Conservation (phyloP, 2,329 filamentous ascomycete genomes). For the Alternaria sp. region DNA sequence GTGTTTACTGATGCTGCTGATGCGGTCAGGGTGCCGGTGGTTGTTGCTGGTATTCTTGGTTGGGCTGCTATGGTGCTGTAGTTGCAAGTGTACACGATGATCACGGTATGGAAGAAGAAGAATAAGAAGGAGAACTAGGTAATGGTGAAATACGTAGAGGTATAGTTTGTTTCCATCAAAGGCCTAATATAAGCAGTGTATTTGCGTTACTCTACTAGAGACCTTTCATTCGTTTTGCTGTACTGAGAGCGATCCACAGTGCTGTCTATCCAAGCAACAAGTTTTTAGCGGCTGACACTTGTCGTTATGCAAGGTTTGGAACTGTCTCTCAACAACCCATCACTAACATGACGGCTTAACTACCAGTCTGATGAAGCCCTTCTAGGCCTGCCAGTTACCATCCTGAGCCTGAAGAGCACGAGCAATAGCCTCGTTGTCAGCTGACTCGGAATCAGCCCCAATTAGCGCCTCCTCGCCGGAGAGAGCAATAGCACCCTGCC, state of each 20-base stretch:
- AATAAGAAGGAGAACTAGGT: background rate
- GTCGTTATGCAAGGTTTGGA: background rate
- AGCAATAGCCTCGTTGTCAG: constrained; percentile 32
- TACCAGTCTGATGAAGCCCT: accelerated
- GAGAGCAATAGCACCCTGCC: constrained; percentile 35
- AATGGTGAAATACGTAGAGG: background rate
- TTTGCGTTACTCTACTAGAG: background rate
- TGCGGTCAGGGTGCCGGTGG: constrained; percentile 23
- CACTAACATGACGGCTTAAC: background rate
- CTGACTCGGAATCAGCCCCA: constrained; percentile 19
- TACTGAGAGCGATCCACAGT: background rate
- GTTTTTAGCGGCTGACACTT: background rate
- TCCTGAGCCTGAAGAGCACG: constrained; percentile 33
- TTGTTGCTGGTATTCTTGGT: constrained; percentile 30
- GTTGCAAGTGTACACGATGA: background rate
- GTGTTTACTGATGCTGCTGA: constrained; percentile 34
- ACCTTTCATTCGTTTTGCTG: background rate
- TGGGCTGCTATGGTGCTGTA: constrained; percentile 34
- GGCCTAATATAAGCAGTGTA: background rate
- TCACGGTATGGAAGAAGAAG: background rate
- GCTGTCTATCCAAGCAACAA: background rate
- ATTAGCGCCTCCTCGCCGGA: constrained; percentile 34
- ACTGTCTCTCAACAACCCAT: background rate
- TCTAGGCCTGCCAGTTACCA: constrained; percentile 29
- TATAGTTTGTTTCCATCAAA: background rate